These are phyloP conservation scores for Alloascoidea hylecoeti DNA, from an alignment of 805 yeast species.

Conservation along the genomic window DNA sequence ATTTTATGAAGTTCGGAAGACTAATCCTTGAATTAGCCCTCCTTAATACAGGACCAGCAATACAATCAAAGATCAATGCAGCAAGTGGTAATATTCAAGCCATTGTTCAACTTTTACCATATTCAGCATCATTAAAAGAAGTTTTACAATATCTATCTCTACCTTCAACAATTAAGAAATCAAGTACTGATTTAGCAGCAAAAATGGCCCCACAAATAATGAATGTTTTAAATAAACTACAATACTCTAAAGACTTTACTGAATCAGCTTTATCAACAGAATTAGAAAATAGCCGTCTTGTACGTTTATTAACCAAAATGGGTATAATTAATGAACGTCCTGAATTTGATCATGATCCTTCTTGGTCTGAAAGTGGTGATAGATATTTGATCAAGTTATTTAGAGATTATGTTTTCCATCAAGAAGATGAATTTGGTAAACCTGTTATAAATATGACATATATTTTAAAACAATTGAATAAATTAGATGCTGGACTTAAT, in stretches of 20 bases:
- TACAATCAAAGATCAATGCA: too few relatives aligned
- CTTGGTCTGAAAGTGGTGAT: constrained; percentile 67
- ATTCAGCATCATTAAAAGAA: background rate
- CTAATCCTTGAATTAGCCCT: constrained; percentile 40
- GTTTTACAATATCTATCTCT: constrained; percentile 8
- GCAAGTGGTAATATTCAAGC: background rate
- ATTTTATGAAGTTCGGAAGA: constrained; percentile 43
- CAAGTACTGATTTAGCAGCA: constrained; percentile 20
- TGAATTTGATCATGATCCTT: constrained; percentile 36
- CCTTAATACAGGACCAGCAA: constrained; percentile 6
- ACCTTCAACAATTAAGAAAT: constrained; percentile 6
- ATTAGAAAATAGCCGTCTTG: constrained; percentile 78
- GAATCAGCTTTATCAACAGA: constrained; percentile 56
- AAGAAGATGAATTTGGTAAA: constrained; percentile 60
- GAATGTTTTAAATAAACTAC: constrained; percentile 31
- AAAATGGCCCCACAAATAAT: constrained; percentile 30
- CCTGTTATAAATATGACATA: constrained; percentile 75
- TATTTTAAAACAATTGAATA: constrained; percentile 67
- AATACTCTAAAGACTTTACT: constrained; percentile 37
- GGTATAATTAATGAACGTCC: constrained; percentile 69
- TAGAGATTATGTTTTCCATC: constrained; percentile 77
- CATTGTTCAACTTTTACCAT: background rate
- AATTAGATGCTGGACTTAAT: constrained; percentile 83
- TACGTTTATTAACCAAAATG: constrained; percentile 69
- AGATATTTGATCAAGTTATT: constrained; percentile 62